phyloP scores from a whole-genome alignment of 176 grass and related monocot species.

The Musa schizocarpa region DNA sequence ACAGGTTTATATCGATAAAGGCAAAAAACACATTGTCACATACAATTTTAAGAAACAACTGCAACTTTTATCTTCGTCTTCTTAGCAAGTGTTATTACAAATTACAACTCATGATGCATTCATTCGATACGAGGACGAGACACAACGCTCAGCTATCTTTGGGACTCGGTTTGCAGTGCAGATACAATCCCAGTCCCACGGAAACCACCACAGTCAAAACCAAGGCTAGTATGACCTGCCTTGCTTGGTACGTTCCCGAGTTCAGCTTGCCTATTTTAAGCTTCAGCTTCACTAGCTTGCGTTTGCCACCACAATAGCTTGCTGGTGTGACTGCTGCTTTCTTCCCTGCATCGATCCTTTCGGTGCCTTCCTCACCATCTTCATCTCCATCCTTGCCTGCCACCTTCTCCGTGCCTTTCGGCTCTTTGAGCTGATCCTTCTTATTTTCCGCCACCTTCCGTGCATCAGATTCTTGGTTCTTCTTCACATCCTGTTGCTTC shows the following conservation, averaged over 20 bases:
- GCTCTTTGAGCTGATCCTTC: too few species aligned
- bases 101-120: too few species aligned
- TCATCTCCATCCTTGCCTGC: neutral
- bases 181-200: neutral
- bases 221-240: neutral
- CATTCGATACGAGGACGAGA: too few species aligned
- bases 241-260: neutral
- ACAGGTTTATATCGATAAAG: too few species aligned
- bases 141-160: too few species aligned
- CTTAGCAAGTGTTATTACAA: too few species aligned
- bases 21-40: too few species aligned
- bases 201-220: neutral
- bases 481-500: neutral
- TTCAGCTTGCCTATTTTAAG: neutral
- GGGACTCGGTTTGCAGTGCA: neutral
- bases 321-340: neutral
- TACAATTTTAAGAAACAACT: too few species aligned
- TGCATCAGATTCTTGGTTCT: too few species aligned
- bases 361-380: neutral
- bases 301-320: neutral
- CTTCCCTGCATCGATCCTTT: neutral
- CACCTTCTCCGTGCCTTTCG: too few species aligned
- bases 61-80: too few species aligned
- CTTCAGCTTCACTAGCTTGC: neutral
- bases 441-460: too few species aligned